Evolutionary conservation across 2,329 filamentous ascomycete species (phyloP), one percentile per base, ranked within the genome.

Genomic region (Peltaster fructicola): DNA sequence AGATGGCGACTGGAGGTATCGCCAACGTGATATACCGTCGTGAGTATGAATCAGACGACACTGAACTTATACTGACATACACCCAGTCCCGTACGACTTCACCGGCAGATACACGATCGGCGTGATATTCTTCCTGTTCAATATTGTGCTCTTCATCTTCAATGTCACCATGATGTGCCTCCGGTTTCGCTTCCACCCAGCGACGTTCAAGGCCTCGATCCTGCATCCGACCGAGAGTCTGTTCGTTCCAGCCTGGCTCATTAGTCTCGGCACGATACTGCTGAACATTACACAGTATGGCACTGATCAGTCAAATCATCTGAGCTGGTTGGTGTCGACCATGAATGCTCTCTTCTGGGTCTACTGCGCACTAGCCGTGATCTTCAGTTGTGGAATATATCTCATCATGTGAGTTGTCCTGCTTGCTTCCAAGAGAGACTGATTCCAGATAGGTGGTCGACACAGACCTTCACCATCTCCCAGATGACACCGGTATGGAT

Each of bases 401-500:
- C 57, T 85, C 8, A 64, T 76, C 19, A 57, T 85, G 44, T 81
- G 65, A 54, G 50, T 53, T 56, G 63, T 62, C 23, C 61, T 16
- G 19, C 5, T 20, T 4, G 22, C 17, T 27, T 23, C n/a, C 18
- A 10, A 6, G 7, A 15, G 14, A 19, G 20, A 22, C 26, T 25
- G 22, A 31, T 33, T 41, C 4, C 17, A 15, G 20, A 41, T 32
- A 68, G 64, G 38, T 73, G 68, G 68, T 68, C 63, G 2, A 73
- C 67, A 0, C 63, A 67, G 31, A 68, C 65, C 3, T 72, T 70
- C 37, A 72, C 80, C 0, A 78, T 88, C 23, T 73, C 78, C 16
- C 71, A 71, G 25, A 88, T 90, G 80, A 88, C 79, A 1, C 79
- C 79, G 0, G 70, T 81, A 10, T 88, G 79, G 79, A 81, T 85